Conservation (phyloP, 768 basidiomycete genomes). For the Kwoniella shandongensis region DNA sequence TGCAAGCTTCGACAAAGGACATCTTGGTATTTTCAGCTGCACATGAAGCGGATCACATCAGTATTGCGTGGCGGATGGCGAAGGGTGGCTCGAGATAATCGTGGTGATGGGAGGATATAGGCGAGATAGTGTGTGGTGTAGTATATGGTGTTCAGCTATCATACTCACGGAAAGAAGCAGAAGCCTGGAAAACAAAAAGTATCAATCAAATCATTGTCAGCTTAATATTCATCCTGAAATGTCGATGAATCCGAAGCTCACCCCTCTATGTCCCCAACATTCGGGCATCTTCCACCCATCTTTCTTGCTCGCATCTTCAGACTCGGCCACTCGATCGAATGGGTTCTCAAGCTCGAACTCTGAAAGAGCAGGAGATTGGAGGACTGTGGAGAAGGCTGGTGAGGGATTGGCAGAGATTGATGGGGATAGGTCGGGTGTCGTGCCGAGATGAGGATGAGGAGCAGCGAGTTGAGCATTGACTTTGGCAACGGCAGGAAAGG, state of each 20-base stretch:
- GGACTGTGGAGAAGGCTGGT: slow-evolving; percentile 24
- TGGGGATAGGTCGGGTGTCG: slow-evolving; percentile 23
- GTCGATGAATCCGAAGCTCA: slow-evolving; percentile 50
- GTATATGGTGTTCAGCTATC: too few relatives aligned
- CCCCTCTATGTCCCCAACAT: slow-evolving; percentile 78
- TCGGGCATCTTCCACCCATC: slow-evolving; percentile 57
- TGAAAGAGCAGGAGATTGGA: slow-evolving; percentile 35
- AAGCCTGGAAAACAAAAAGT: slow-evolving; percentile 62
- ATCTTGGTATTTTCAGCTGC: slow-evolving; percentile 83
- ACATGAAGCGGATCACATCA: too few relatives aligned
- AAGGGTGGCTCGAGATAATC: too few relatives aligned
- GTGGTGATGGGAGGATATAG: too few relatives aligned
- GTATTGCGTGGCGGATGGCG: too few relatives aligned
- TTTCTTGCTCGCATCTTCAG: slow-evolving; percentile 2
- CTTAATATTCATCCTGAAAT: background rate
- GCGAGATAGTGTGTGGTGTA: too few relatives aligned
- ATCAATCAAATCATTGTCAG: slow-evolving; percentile 8
- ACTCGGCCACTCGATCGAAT: slow-evolving; percentile 6
- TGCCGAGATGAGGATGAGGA: background rate
- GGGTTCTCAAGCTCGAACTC: slow-evolving; percentile 26
- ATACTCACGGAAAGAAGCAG: slow-evolving; percentile 59
- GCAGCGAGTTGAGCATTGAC: too few relatives aligned
- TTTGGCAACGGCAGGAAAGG: too few relatives aligned
- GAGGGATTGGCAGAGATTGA: slow-evolving; percentile 16
- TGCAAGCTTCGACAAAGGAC: slow-evolving; percentile 91